Evolutionary conservation across 768 basidiomycete species (phyloP).

Genomic region (Mycena haematopus): DNA sequence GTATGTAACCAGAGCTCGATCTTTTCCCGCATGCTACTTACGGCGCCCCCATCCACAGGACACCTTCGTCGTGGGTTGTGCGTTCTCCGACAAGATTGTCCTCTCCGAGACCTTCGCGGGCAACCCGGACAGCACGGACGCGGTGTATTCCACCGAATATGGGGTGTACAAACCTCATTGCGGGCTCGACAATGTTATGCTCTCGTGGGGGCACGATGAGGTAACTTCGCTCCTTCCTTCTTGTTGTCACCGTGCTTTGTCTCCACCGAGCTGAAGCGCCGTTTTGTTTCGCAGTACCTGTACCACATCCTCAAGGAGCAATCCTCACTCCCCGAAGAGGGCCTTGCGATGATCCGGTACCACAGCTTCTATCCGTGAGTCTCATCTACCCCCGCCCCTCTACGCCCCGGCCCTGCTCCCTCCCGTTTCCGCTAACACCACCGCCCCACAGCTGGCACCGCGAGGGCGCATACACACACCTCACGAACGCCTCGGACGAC

Average conservation of each 20-base stretch:
- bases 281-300: constrained; percentile 61
- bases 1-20: constrained; percentile 46
- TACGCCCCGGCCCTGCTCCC: not conserved
- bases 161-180: constrained; percentile 83
- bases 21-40: not conserved
- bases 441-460: constrained; percentile 81
- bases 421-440: not conserved
- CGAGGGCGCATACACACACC: constrained; percentile 82
- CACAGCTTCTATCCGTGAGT: constrained; percentile 90
- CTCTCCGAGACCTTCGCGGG: constrained; percentile 63
- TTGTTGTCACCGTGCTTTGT: no score
- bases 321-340: constrained; percentile 79
- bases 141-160: constrained; percentile 62
- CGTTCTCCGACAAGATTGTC: constrained; percentile 83
- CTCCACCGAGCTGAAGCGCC: not conserved
- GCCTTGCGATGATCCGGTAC: constrained; percentile 90
- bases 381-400: no score
- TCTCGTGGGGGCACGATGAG: constrained; percentile 54
- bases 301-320: constrained; percentile 87
- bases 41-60: constrained; percentile 52
- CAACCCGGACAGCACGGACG: constrained; percentile 61
- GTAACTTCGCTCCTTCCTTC: constrained; percentile 46
- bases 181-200: constrained; percentile 85
- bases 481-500: constrained; percentile 75
- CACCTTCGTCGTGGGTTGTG: constrained; percentile 81